Evolutionary conservation across 768 basidiomycete genomes (phyloP), one percentile per base, ranked within the genome.

Genomic region (Auricularia sp.): DNA sequence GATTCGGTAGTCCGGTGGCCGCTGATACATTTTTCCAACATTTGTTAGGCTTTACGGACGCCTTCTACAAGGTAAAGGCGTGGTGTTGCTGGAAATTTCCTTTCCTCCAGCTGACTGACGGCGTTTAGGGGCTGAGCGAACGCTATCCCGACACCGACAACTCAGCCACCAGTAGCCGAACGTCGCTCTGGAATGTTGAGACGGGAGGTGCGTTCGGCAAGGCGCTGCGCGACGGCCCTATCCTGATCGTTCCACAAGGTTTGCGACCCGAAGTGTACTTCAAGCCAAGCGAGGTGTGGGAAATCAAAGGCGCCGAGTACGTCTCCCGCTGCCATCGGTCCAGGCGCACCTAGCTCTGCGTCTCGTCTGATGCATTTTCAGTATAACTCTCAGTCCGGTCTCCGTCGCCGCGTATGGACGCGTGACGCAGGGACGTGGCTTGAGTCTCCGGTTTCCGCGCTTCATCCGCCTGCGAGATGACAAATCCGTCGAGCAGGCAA

Each of bases 361-460:
- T 51, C 58, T 18, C 62, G 69, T 69, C 66, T 62, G 68, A 62
- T 21, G 44, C 66, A 63, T 29, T 54, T 36, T 66, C 68, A 90
- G 88, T 70, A 82, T 94, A 68, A 93, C 93, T 2, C 75, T 92
- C 67, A 93, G 92, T 54, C 94, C 93, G 0, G 85, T 93, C 16
- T 95, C 93, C 29, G 76, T 88, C 4, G 93, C 93, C 18, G 93
- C 90, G 0, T 77, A 81, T 63, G 85, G 87, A 5, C 71, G 86
- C 24, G 78, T 86, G 3, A 82, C 85, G 5, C 79, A 79, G 7
- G 69, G 70, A 62, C 80, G 88, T 34, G 94, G 94, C 3, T 77
- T 95, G 36, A 90, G 89, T 69, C 74, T 96, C 13, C 87, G 94
- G 13, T 97, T 97, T 74, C 94, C 94, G 51, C 81, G 94, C 42